Base-by-base conservation (phyloP, 2,329 filamentous ascomycete species). In the Ophiosphaerella herpotricha region DNA sequence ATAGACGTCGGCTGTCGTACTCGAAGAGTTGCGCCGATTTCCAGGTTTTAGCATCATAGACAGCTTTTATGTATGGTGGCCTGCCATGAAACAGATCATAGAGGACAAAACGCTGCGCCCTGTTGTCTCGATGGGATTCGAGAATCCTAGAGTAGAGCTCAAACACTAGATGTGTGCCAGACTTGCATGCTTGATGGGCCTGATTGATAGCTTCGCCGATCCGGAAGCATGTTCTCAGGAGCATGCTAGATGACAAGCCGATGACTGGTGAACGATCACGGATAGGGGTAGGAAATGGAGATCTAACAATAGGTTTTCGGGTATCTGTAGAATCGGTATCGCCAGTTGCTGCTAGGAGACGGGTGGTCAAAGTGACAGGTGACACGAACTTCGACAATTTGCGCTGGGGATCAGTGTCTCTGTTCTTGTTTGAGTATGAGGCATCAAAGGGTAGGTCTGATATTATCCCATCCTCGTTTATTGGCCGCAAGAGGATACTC, bases 141-240 rank as follows among this genome's bases (percentile, higher is more conserved):
- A 75, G 75, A 1, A 89, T 81, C 23, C 82, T 78, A 3, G 84
- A 85, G 61, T 85, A 90, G 0, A 89, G 70, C 64, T 89, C 86
- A 51, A 89, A 79, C 0, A 81, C 46, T 6, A 78, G 65, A 4
- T 75, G 76, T 43, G 81, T 78, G 37, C 80, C 77, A 13, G 74
- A 74, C 39, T 84, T 73, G 2, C 71, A 70, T 11, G 76, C 75
- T 43, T 75, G 75, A 43, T 67, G 72, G 32, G 79, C 80, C 39
- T 76, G 75, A 41, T 78, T 80, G 40, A 83, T 66, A 48, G 87
- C 80, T 61, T 88, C 84, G 3, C 81, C 82, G 21, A 87, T 76
- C 23, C 85, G 79, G 58, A 89, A 89, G 63, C 85, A 88, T 0
- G 81, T 84, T 9, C 82, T 79, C 11, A 86, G 72, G 6, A 80